phyloP scores from a whole-genome alignment of 2,329 filamentous ascomycete species.

The Cordyceps farinosa region DNA sequence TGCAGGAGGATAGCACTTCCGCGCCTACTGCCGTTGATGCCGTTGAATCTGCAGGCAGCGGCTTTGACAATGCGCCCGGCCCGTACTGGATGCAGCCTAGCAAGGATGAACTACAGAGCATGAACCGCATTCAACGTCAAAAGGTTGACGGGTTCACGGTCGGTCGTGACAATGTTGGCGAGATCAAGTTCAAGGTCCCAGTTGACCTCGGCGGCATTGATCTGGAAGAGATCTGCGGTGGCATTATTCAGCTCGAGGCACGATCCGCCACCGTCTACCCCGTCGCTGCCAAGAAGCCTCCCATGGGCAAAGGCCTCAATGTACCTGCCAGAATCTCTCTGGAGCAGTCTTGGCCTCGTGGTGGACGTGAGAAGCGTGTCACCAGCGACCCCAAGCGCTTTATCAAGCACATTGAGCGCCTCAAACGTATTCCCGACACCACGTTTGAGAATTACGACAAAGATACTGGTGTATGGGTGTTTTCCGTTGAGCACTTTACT shows the following conservation, averaged over 20 bases:
- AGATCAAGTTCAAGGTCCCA: constrained; percentile 73
- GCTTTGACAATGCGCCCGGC: constrained; percentile 55
- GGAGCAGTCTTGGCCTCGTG: constrained; percentile 87
- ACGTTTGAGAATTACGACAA: constrained; percentile 77
- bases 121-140: constrained; percentile 77
- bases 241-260: constrained; percentile 70
- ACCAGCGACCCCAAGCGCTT: constrained; percentile 59
- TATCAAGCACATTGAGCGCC: constrained; percentile 76
- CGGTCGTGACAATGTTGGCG: constrained; percentile 76
- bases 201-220: constrained; percentile 80
- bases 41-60: constrained; percentile 14
- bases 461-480: constrained; percentile 82
- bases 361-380: constrained; percentile 52
- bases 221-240: constrained; percentile 73
- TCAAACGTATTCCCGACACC: constrained; percentile 76
- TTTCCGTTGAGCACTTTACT: constrained; percentile 93
- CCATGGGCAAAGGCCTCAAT: constrained; percentile 83
- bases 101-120: constrained; percentile 68
- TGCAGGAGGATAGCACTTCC: constrained; percentile 63
- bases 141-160: constrained; percentile 73
- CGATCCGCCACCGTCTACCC: constrained; percentile 88
- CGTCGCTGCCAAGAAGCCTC: constrained; percentile 71
- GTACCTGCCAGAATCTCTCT: constrained; percentile 85
- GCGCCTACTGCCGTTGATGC: constrained; percentile 29
- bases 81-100: constrained; percentile 84